Base-by-base conservation (phyloP, 148 eudicot species). In the Limonium bicolor region DNA sequence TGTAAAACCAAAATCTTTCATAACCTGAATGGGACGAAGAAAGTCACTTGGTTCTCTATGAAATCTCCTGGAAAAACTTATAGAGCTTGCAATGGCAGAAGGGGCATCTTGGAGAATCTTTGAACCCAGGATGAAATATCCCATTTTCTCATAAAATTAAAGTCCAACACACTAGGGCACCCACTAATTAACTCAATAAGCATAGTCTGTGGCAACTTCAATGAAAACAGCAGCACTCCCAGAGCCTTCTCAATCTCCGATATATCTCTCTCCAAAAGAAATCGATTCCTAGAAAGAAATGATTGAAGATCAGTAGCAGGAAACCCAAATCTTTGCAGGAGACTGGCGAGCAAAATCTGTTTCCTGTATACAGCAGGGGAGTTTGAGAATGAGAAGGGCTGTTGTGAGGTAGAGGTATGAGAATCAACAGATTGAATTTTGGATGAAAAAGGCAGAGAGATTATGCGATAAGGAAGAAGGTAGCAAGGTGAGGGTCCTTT, bases 111-210 rank as follows among this genome's bases (percentile, higher is more conserved):
- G 43, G 20, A 49, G 50, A 46, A 35, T 7, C 19, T 70, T 71
- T 27, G 66, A 26, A 47, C 55, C 54, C 4, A 20, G 20, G 56
- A 68, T 4, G 33, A 62, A 64, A 59, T 38, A 9, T 64, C 53
- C 96, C 94, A 87, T 52, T 73, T 76, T 60, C 58, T 70, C 72
- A 82, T 53, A 65, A 82, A 78, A 7, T 63, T 64, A 50, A 61
- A 49, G 1, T 73, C 77, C 24, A 82, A 43, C 41, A 78, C 64
- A 39, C 53, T 45, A 51, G 96, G 96, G 49, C 80, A 87, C 7
- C 58, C 53, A 41, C 30, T 36, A 17, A 76, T 63, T 27, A 70
- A 40, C 9, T 82, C 69, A 56, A 66, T 61, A 24, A 76, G 52
- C 45, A 50, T 45, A 38, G 69, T 64, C 18, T 57, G 74, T 20